Evolutionary conservation across 805 yeast species (phyloP).

Genomic region (Yamadazyma philogaea): DNA sequence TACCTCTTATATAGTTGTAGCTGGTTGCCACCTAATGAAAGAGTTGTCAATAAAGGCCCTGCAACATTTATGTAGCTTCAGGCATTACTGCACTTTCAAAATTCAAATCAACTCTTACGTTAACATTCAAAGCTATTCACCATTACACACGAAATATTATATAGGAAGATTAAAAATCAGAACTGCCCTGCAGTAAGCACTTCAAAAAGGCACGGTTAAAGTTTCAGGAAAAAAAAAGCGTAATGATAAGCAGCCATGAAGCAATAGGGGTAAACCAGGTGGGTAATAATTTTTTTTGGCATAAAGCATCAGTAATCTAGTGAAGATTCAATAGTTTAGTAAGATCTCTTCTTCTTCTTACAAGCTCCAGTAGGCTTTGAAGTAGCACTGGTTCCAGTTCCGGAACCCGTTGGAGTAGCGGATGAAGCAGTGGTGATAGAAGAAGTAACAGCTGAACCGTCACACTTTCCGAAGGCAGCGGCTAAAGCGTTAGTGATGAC

Average conservation of each 20-base stretch:
- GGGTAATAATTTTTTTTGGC: constrained; percentile 9
- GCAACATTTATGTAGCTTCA: too few species aligned
- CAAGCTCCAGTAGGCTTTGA: constrained; percentile 15
- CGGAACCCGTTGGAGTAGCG: constrained; percentile 18
- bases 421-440: constrained; percentile 21
- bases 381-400: constrained; percentile 15
- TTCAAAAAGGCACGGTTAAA: constrained; percentile 4
- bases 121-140: background rate
- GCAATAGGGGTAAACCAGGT: background rate
- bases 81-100: background rate
- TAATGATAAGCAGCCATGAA: constrained; percentile 6
- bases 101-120: background rate
- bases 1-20: too few species aligned
- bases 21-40: too few species aligned
- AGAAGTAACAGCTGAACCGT: constrained; percentile 24
- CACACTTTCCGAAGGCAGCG: constrained; percentile 40
- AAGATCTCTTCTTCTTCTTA: constrained; percentile 27
- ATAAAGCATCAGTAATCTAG: constrained; percentile 6
- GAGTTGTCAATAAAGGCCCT: too few species aligned
- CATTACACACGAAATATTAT: constrained; percentile 2
- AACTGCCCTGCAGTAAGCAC: constrained; percentile 13
- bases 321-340: constrained; percentile 16
- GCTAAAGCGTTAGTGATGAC: constrained; percentile 42
- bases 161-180: constrained; percentile 1
- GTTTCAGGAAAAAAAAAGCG: background rate